Percentiles rank a stretch among this genome's conserved stretches.
phyloP scores from a whole-genome alignment of 2,329 filamentous ascomycete species.

The Penicillium sp. region DNA sequence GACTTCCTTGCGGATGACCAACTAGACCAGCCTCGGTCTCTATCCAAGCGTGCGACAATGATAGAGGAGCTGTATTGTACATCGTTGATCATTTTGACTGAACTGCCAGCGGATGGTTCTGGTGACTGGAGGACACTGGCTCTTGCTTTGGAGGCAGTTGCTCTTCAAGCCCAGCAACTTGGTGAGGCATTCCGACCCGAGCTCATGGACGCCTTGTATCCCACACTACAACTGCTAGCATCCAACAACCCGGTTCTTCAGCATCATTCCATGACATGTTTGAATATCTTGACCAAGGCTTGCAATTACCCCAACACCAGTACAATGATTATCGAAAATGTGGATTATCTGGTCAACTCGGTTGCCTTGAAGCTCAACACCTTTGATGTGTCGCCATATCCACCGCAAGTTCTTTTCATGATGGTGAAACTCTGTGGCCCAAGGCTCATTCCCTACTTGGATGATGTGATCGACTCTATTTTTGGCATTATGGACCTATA shows the following conservation, averaged over 20 bases:
- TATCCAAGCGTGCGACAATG: slow-evolving; percentile 33
- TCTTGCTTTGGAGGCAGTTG: slow-evolving; percentile 76
- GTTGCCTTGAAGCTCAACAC: slow-evolving; percentile 86
- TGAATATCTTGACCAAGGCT: slow-evolving; percentile 74
- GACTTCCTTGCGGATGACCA: slow-evolving; percentile 63
- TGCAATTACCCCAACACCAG: slow-evolving; percentile 75
- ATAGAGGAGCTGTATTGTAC: slow-evolving; percentile 48
- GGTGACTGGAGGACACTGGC: slow-evolving; percentile 73
- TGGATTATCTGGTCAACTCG: slow-evolving; percentile 94
- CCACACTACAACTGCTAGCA: slow-evolving; percentile 83
- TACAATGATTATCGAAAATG: slow-evolving; percentile 82
- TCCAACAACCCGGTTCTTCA: slow-evolving; percentile 68
- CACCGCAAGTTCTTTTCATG: slow-evolving; percentile 88
- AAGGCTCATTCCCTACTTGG: slow-evolving; percentile 78
- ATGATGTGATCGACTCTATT: slow-evolving; percentile 86
- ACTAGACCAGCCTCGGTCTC: slow-evolving; percentile 29
- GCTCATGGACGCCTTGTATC: slow-evolving; percentile 87
- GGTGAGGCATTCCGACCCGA: slow-evolving; percentile 74
- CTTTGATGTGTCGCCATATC: slow-evolving; percentile 87
- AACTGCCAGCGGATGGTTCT: slow-evolving; percentile 37
- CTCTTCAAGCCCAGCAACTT: slow-evolving; percentile 70
- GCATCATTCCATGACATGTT: slow-evolving; percentile 75
- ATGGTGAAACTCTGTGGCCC: slow-evolving; percentile 88
- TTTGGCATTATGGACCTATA: slow-evolving; percentile 94
- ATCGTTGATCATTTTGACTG: slow-evolving; percentile 42